Evolutionary conservation across 345 rosid species (phyloP), one percentile per base, ranked within the genome.

Genomic region (Salix koriyanagi): DNA sequence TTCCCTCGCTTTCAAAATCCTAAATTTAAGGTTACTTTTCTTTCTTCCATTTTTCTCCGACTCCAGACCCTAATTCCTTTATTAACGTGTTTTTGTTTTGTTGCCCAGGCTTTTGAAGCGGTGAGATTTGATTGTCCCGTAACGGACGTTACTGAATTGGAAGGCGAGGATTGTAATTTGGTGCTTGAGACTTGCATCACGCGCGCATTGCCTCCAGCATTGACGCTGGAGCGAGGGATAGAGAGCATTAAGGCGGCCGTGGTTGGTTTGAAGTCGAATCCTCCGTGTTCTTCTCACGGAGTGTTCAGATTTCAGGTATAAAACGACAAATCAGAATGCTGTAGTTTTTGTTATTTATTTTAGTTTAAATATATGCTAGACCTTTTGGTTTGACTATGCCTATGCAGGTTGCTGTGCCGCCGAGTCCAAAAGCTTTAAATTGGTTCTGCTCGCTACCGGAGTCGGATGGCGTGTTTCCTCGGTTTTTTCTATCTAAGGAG

Each of bases 401-500:
- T 82, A 71, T 81, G 69, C 80, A 94, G 98, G 92, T 95, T 61
- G 91, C 94, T 74, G 94, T 95, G 72, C 92, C 97, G 16, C 97
- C 97, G 15, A 82, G 90, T 82, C 91, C 97, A n/a, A 91, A 89
- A 83, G 95, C 99, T 66, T 84, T 91, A 82, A 77, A 80, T 68
- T 91, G 97, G 96, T 92, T 95, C 82, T 90, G 96, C 81, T 80
- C 87, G 79, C 97, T 88, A 46, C 96, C 93, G 3, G 84, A 73
- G 68, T 75, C 88, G 4, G 79, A 88, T 0, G 80, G 72, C 56
- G 90, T 89, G 41, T 95, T 84, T 77, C 99, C 99, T 74, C 80
- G 84, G 62, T 92, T 95, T 88, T 95, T 91, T 76, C 89, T 91
- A 77, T 90, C 96, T 0, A 89, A 90, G 82, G 97, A 89, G 65